Base-by-base conservation (phyloP, 2,329 filamentous ascomycete genomes). In the Cercospora sojina region DNA sequence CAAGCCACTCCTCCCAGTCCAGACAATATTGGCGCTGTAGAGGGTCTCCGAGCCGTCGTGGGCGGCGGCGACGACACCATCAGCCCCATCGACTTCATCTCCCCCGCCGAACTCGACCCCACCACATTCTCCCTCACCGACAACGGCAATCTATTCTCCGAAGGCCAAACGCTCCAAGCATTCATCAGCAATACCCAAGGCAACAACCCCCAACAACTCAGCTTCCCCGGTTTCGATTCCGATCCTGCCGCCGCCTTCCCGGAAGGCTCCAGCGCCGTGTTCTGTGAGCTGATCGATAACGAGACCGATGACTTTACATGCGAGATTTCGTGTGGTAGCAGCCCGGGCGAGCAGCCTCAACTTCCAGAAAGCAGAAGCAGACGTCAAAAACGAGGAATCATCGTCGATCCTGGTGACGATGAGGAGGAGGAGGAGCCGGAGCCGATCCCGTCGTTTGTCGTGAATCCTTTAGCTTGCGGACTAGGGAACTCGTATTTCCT, bases 81-180 rank as follows among this genome's bases (percentile, higher is more conserved):
- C 35, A 60, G 47, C 58, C 38, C 58, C 2, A n/a, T 60, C 58
- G 25, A 60, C 25, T 60, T 60, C 41, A 9, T 60, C 13, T 9
- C 58, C 1, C 58, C 58, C 8, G 41, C 20, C 3, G 25, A 31
- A 8, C 38, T 60, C 4, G 18, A n/a, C 16, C 41, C 41, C 16
- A 41, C 32, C 16, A 49, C 58, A 3, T 60, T 60, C 58, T 27
- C 58, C 3, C 38, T 60, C 25, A 25, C 18, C 23, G 38, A 49
- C 20, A 41, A 23, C 4, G 20, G 31, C 27, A n/a, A 25, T 6
- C n/a, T 60, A 5, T 8, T 47, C n/a, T 16, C 58, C n/a, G 41
- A 18, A 9, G 41, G 41, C 25, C 41, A 29, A 27, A 29, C 20
- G 5, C 6, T 29, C 10, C 38, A 41, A 20, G 58, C 38, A 5